Evolutionary conservation across 345 rosid species (phyloP).

Genomic region (Brassica napus): DNA sequence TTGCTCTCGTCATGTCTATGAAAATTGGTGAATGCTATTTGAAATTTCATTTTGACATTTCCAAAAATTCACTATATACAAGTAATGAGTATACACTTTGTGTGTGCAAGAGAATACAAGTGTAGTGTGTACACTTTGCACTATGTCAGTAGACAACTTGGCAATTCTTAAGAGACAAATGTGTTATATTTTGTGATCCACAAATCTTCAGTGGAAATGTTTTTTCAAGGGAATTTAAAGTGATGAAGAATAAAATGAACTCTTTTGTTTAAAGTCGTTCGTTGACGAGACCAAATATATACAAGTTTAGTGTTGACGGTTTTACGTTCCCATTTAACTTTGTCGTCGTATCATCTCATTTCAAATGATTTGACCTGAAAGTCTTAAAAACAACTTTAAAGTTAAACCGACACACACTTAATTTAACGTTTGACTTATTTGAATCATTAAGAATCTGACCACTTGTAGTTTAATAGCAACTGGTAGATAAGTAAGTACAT

Average conservation of each 20-base stretch:
- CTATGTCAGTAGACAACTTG: no score
- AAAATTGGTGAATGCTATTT: neutral
- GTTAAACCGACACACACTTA: neutral
- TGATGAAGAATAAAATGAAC: neutral
- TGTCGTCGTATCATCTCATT: neutral
- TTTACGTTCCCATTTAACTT: neutral
- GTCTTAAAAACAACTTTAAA: neutral
- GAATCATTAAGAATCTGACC: neutral
- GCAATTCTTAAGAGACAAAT: no score
- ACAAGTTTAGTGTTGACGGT: neutral
- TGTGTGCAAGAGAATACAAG: neutral
- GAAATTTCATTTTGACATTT: neutral
- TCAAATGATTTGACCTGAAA: constrained; percentile 9
- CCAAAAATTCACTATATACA: neutral
- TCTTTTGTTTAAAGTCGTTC: neutral
- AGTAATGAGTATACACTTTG: no score
- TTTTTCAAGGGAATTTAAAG: constrained; percentile 1
- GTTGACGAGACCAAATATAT: constrained; percentile 14
- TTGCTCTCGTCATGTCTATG: neutral
- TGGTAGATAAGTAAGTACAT: neutral
- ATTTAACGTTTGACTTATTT: neutral
- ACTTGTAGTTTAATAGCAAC: neutral
- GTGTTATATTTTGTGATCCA: neutral
- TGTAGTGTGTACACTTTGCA: no score
- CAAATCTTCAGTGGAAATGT: neutral